Percentiles rank a stretch among this genome's conserved stretches.
Conservation (phyloP, 1,284 basidiomycete genomes). For the Wallemia mellicola region DNA sequence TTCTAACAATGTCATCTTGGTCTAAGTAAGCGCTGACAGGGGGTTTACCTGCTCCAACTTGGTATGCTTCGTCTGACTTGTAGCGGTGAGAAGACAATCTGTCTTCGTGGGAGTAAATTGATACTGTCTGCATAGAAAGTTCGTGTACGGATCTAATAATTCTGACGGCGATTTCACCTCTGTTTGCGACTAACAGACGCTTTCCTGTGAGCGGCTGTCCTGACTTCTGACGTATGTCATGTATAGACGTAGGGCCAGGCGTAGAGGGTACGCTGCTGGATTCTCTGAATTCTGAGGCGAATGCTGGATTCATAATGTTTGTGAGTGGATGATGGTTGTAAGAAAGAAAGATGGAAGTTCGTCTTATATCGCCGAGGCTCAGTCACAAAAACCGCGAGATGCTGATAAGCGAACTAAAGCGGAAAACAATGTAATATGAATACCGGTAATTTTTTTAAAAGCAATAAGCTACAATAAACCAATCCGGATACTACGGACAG, state of each 20-base stretch:
- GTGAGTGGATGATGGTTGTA: not conserved
- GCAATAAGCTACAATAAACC: too few relatives aligned
- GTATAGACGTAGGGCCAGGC: conserved; percentile 31
- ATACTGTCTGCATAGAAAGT: conserved; percentile 94
- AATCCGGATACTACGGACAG: too few relatives aligned
- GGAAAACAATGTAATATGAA: too few relatives aligned
- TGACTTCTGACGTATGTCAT: conserved; percentile 66
- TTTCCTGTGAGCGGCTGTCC: conserved; percentile 63
- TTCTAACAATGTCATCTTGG: conserved; percentile 84
- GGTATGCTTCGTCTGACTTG: conserved; percentile 97
- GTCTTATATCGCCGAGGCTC: too few relatives aligned
- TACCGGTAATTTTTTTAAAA: too few relatives aligned
- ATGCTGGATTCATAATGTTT: not conserved
- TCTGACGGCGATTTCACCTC: conserved; percentile 96
- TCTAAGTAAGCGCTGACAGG: conserved; percentile 92
- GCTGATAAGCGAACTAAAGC: too few relatives aligned
- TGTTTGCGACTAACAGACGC: conserved; percentile 57
- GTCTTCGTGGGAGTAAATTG: conserved; percentile 94
- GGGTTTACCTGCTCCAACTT: conserved; percentile 79
- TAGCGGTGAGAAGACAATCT: conserved; percentile 88
- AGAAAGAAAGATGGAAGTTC: not conserved
- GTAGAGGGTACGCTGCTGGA: not conserved
- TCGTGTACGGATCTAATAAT: conserved; percentile 97
- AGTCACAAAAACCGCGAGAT: too few relatives aligned
- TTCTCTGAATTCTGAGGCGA: not conserved